These are phyloP conservation scores for Zygotorulaspora florentina DNA, from an alignment of 805 yeast genomes.

Conservation along the genomic window DNA sequence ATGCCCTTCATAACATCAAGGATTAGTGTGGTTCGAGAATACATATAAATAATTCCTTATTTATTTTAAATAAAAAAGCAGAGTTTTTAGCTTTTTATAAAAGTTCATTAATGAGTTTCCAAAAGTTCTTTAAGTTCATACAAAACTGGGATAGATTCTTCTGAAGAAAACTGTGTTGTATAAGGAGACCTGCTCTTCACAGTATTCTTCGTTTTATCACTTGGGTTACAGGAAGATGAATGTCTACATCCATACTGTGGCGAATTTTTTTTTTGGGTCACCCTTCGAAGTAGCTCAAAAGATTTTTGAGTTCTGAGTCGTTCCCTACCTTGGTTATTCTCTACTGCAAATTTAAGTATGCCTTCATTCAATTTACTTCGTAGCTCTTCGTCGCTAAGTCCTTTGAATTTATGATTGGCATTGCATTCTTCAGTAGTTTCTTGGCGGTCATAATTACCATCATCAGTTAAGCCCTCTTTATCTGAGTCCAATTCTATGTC, in stretches of 20 bases:
- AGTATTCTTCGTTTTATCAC: not conserved
- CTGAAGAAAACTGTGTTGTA: conserved; percentile 19
- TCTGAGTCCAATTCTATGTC: conserved; percentile 15
- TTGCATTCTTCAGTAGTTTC: not conserved
- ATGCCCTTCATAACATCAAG: not conserved
- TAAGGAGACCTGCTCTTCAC: conserved; percentile 23
- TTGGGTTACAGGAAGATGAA: not conserved
- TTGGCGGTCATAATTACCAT: no score
- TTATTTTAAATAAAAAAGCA: conserved; percentile 7
- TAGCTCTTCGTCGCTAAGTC: conserved; percentile 28
- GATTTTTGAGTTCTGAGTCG: conserved; percentile 31
- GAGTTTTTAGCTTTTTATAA: not conserved
- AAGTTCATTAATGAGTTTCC: conserved; percentile 7
- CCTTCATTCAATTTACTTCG: conserved; percentile 27
- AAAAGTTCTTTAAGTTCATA: conserved; percentile 28
- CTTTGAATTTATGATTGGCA: conserved; percentile 5
- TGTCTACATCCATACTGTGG: conserved; percentile 2
- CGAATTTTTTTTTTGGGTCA: conserved; percentile 6
- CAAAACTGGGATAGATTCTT: conserved; percentile 32
- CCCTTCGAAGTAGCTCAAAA: conserved; percentile 24
- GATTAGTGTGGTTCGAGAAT: not conserved
- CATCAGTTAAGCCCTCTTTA: not conserved
- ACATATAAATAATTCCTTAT: conserved; percentile 7
- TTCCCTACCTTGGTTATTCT: conserved; percentile 30
- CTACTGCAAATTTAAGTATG: conserved; percentile 27